A percentile compares a stretch with the other conserved stretches of the same genome.
These are phyloP conservation scores for Lactifluus volemus DNA, from an alignment of 768 basidiomycete species.

Conservation along the genomic window DNA sequence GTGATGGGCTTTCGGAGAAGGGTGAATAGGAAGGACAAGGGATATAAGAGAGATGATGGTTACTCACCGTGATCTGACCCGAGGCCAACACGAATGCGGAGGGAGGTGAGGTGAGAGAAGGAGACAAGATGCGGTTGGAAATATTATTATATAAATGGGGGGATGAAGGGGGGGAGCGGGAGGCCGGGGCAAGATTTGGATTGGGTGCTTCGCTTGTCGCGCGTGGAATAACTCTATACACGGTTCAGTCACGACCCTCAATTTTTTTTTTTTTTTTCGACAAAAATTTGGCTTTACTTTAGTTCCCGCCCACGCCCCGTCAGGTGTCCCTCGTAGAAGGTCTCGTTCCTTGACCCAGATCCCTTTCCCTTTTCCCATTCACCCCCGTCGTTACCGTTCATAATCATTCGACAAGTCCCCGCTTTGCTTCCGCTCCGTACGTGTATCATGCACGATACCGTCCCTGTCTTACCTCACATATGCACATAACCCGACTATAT, in stretches of 20 bases:
- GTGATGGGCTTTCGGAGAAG: slow-evolving; percentile 34
- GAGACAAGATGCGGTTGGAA: slow-evolving; percentile 1
- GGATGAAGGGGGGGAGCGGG: background rate
- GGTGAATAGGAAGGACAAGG: slow-evolving; percentile 1
- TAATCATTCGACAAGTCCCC: slow-evolving; percentile 6
- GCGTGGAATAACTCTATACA: slow-evolving; percentile 12
- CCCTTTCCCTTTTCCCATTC: background rate
- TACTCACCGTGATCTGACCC: slow-evolving; percentile 12
- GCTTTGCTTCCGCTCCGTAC: slow-evolving; percentile 15
- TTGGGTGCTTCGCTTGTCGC: slow-evolving; percentile 13
- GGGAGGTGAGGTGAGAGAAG: slow-evolving; percentile 8
- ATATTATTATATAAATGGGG: slow-evolving; percentile 19
- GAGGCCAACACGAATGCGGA: slow-evolving; percentile 11
- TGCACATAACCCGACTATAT: background rate
- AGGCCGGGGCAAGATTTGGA: slow-evolving; percentile 1
- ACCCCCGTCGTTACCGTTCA: background rate
- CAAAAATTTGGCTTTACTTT: background rate
- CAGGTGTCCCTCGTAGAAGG: background rate
- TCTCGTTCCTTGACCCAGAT: background rate
- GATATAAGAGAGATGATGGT: background rate
- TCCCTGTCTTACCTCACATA: background rate
- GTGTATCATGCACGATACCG: background rate
- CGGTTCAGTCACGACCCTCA: slow-evolving; percentile 4
- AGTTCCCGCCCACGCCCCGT: background rate
- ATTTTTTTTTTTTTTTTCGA: background rate